Percentiles rank a stretch among this genome's conserved stretches.
Evolutionary conservation across 2,329 filamentous ascomycete species (phyloP).

Genomic region (Phyllosticta capitalensis): DNA sequence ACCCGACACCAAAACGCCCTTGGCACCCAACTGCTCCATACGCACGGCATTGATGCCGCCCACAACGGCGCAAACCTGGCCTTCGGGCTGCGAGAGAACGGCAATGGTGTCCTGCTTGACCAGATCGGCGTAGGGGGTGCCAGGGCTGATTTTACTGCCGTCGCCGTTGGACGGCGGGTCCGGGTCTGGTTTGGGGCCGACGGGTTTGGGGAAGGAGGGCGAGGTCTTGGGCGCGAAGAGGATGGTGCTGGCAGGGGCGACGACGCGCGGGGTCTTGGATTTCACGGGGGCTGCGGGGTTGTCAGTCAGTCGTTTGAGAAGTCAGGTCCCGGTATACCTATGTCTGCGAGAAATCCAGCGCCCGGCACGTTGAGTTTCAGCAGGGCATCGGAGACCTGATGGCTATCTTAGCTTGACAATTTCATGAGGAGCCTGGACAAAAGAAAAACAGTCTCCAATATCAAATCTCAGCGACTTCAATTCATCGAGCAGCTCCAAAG

Average conservation of each 20-base stretch:
- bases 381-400: conserved; percentile 60
- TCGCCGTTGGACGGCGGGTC: neutral
- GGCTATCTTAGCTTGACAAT: neutral
- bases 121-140: conserved; percentile 60
- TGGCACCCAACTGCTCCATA: conserved; percentile 53
- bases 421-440: neutral
- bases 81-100: conserved; percentile 55
- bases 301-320: neutral
- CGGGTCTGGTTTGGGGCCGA: neutral
- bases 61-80: conserved; percentile 59
- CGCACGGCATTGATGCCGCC: conserved; percentile 69
- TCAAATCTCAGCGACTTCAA: neutral
- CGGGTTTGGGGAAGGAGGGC: conserved; percentile 19
- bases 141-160: conserved; percentile 45
- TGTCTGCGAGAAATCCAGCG: conserved; percentile 58
- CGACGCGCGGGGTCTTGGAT: conserved; percentile 21
- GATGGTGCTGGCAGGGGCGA: conserved; percentile 52
- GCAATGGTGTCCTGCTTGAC: conserved; percentile 51
- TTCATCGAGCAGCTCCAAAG: neutral
- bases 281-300: conserved; percentile 19
- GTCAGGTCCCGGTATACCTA: conserved; percentile 36
- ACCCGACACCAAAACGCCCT: conserved; percentile 57
- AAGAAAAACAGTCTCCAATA: neutral
- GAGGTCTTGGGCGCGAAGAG: conserved; percentile 52
- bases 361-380: conserved; percentile 58